Evolutionary conservation across 352 stramenopile genomes (phyloP), one percentile per base, ranked within the genome.

Genomic region (Phytophthora litchii): DNA sequence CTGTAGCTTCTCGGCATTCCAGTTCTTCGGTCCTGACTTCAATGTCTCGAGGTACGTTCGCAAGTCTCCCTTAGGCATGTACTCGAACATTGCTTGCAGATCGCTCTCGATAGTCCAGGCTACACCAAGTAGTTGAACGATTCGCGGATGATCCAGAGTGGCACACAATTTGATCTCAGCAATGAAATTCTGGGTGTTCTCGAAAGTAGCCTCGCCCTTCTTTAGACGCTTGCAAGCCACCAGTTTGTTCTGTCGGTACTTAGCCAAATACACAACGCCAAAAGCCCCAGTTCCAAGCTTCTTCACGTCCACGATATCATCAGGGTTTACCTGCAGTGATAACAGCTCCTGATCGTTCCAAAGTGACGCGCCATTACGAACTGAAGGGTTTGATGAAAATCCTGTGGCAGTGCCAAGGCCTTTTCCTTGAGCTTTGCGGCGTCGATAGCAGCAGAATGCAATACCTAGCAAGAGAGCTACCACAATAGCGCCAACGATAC

Each of bases 51-150:
- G 54, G 16, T 78, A 76, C 3, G 60, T 64, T 8, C 72, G 51
- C 1, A 91, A 29, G 25, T 91, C 78, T 25, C 80, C 78, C 6
- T 71, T 70, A 1, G 78, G 47, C 78, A 88, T 83, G 55, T 85
- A 91, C 59, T 91, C 78, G 43, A 85, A 86, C 12, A 91, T 40
- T 4, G 72, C 80, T 54, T 86, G 74, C 0, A 88, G 35, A 43
- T 88, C 76, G 9, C 70, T 69, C 36, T 83, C 67, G 31, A 76
- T 80, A 3, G 72, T 83, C 77, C 77, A 89, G 9, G 74, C 68
- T 19, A 81, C 78, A n/a, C 77, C 80, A 13, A 89, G 40, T 21
- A 88, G 63, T n/a, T 37, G 42, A 8, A 89, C 80, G 11, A 88
- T 45, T 3, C 67, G 78, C 27, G 75, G 73, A 25, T 85, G 79